Base-by-base conservation (phyloP, 768 basidiomycete genomes). In the Panellus pusillus region DNA sequence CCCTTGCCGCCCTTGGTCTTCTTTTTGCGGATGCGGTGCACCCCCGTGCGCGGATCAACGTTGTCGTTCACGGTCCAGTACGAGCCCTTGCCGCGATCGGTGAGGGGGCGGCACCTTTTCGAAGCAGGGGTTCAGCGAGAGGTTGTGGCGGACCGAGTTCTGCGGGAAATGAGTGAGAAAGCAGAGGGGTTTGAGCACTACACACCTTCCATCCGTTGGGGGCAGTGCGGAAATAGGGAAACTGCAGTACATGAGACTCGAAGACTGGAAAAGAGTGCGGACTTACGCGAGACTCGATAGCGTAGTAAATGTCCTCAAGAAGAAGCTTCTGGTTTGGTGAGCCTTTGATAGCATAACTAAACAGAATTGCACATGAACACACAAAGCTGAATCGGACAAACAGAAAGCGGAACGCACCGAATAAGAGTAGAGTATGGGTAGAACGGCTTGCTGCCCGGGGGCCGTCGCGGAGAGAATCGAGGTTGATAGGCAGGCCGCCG, bases 21-120 rank as follows among this genome's bases (percentile, higher is more conserved):
- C 78, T 92, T 93, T 73, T 93, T 93, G 65, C 91, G 86, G 49
- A 92, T 80, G 20, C 91, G 84, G 65, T 93, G 91, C 29, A 93
- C 91, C 32, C 91, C 91, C 3, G 91, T 92, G 37, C 90, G 87
- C 44, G 90, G 90, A 64, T 93, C 90, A 40, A 93, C 89, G 62
- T 89, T 88, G 63, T 93, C 90, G 63, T 93, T 91, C 57, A 93
- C 91, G 0, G 90, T 92, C 91, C 91, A 93, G 65, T 93, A 93
- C 0, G 89, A 92, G 18, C 91, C 91, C 65, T 93, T 93, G 47
- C 91, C 91, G 47, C 91, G 85, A 64, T 93, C 91, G 6, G 91
- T 93, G 61, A 93, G 80, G 12, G 91, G 91, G 87, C 3, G 91
- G 86, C 5, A 93, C 88, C 70, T 93, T 93, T 71, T 92, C 89